These are phyloP conservation scores for Pyricularia pennisetigena DNA, from an alignment of 2,329 filamentous ascomycete species.

Conservation along the genomic window DNA sequence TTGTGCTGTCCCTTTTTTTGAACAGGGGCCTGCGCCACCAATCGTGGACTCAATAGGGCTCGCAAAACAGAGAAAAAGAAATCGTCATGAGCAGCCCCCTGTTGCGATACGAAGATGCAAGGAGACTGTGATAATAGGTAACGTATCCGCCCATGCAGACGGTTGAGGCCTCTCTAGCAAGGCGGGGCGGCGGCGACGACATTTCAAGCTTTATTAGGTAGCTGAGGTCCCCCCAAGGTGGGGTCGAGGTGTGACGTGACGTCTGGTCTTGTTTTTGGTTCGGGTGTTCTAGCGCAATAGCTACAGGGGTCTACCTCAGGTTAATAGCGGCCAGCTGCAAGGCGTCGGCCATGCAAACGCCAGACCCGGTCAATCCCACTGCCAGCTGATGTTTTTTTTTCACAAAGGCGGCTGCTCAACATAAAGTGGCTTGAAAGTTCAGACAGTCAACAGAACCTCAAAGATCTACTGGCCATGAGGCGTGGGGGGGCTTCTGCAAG, in stretches of 20 bases:
- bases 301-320: background rate
- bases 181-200: background rate
- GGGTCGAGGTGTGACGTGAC: background rate
- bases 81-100: background rate
- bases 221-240: background rate
- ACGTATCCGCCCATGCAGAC: background rate
- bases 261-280: background rate
- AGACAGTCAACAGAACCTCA: background rate
- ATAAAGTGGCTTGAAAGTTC: background rate
- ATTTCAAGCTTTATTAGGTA: background rate
- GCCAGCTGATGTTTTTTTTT: background rate
- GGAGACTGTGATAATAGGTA: background rate
- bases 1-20: background rate
- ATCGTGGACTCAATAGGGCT: background rate
- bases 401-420: background rate
- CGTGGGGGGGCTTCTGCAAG: background rate
- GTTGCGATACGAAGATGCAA: background rate
- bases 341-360: background rate
- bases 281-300: background rate
- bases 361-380: background rate
- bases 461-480: background rate
- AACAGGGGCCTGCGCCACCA: background rate
- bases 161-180: background rate
- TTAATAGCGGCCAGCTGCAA: background rate
- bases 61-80: background rate